These are phyloP conservation scores for Wickerhamomyces ciferrii DNA, from an alignment of 805 yeast genomes.

Conservation along the genomic window DNA sequence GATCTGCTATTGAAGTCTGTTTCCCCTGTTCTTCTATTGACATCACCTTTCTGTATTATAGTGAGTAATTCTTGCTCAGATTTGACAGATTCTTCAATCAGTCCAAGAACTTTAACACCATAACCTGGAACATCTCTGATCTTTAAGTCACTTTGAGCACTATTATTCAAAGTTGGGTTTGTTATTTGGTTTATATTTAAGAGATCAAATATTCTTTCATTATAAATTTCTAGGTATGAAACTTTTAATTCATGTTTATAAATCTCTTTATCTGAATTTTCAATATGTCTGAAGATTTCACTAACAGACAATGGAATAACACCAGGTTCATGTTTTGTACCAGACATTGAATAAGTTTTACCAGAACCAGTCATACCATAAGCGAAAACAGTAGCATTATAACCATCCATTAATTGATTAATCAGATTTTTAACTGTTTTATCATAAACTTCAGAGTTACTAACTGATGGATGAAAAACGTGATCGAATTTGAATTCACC, in stretches of 20 bases:
- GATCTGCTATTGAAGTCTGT: constrained; percentile 87
- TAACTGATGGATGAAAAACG: constrained; percentile 55
- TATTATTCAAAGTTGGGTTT: constrained; percentile 4
- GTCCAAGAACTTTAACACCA: constrained; percentile 75
- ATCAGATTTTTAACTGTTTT: constrained; percentile 48
- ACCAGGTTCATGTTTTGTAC: constrained; percentile 53
- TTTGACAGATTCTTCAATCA: constrained; percentile 54
- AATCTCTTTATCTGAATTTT: constrained; percentile 17
- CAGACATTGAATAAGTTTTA: constrained; percentile 90
- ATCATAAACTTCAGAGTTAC: constrained; percentile 59
- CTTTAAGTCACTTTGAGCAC: constrained; percentile 44
- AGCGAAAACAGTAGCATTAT: constrained; percentile 85
- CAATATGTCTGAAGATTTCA: constrained; percentile 48
- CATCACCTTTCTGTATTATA: constrained; percentile 65
- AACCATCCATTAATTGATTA: constrained; percentile 61
- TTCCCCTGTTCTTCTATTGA: constrained; percentile 71
- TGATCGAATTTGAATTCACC: constrained; percentile 74
- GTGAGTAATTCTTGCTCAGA: constrained; percentile 55
- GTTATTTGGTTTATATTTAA: constrained; percentile 31
- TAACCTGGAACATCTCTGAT: constrained; percentile 70
- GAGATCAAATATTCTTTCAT: constrained; percentile 83
- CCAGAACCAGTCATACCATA: constrained; percentile 98
- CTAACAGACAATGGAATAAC: constrained; percentile 73
- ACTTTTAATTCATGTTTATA: constrained; percentile 43
- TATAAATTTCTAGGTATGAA: constrained; percentile 87